Evolutionary conservation across 805 yeast species (phyloP), one percentile per base, ranked within the genome.

Genomic region (Candida koratica): DNA sequence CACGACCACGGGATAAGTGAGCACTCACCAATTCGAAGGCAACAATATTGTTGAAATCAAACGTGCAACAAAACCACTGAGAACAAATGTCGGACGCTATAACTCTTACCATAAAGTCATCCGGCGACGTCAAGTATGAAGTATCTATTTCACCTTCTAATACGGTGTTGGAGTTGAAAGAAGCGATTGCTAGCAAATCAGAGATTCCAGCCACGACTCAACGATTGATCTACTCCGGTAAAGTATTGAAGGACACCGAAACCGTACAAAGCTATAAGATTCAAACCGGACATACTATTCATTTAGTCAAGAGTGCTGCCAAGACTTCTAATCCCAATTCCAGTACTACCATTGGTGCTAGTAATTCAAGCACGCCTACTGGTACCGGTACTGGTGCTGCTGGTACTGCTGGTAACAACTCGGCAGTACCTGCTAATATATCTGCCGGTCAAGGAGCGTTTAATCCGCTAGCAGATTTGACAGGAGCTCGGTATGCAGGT

Each of bases 401-500:
- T 13, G 19, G 46, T 12, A 16, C 32, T 9, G 24, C 31, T 13
- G 19, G 46, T 12, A 43, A 38, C 23, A 38, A 52, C 28, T 32
- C 48, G 13, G 43, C 47, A 13, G 79, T 80, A 15, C 96, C 97
- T n/a, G 58, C 79, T 12, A 85, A 81, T 52, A 71, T 90, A 32
- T 77, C 95, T 3, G 76, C 97, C 2, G 98, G 98, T 4, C 82
- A 78, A 44, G 93, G 90, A 9, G 74, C 94, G 0, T 85, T 82
- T 60, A 87, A 93, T 59, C 95, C 96, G 24, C 70, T 93, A 51
- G 89, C 95, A 8, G 96, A 84, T 45, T 69, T 90, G 45, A 90
- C 97, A 0, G 90, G 96, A 33, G 97, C 97, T 2, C 77, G 97
- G 37, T 93, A 88, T 53, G 97, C 97, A 2, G 98, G 98, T 1